Evolutionary conservation across 768 basidiomycete species (phyloP).

Genomic region (Phanerodontia chrysosporium): DNA sequence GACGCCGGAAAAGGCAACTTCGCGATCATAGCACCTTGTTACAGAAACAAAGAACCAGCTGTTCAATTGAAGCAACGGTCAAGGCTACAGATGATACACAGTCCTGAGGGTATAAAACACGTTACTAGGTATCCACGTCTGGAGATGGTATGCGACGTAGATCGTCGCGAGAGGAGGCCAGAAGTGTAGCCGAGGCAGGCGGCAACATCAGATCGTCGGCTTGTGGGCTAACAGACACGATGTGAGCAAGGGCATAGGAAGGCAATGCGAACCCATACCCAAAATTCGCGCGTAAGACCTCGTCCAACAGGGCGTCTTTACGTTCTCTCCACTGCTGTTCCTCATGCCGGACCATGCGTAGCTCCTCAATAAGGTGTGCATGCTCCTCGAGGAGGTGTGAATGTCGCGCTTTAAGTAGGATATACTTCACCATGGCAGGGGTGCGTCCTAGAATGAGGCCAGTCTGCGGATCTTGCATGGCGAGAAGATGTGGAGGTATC

Average conservation of each 20-base stretch:
- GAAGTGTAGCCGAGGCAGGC: neutral
- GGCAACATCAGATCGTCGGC: neutral
- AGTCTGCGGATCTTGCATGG: conserved; percentile 50
- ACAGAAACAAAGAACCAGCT: neutral
- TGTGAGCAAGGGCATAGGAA: neutral
- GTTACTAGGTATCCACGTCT: neutral
- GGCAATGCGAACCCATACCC: no score
- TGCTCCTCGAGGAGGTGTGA: conserved; percentile 66
- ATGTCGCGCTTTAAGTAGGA: conserved; percentile 74
- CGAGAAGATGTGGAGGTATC: conserved; percentile 51
- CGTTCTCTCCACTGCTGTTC: conserved; percentile 47
- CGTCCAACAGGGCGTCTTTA: conserved; percentile 61
- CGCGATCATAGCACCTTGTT: no score
- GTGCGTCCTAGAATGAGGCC: conserved; percentile 66
- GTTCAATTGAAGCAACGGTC: neutral
- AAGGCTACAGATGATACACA: neutral
- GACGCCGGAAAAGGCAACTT: no score
- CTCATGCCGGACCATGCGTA: conserved; percentile 51
- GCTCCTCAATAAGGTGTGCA: conserved; percentile 59
- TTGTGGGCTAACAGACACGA: neutral
- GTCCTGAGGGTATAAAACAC: neutral
- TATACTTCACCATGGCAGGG: conserved; percentile 69
- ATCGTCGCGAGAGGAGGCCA: neutral
- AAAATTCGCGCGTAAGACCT: conserved; percentile 43
- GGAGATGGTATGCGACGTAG: neutral